phyloP scores from a whole-genome alignment of 345 rosid genomes.

The Moricandia arvensis region DNA sequence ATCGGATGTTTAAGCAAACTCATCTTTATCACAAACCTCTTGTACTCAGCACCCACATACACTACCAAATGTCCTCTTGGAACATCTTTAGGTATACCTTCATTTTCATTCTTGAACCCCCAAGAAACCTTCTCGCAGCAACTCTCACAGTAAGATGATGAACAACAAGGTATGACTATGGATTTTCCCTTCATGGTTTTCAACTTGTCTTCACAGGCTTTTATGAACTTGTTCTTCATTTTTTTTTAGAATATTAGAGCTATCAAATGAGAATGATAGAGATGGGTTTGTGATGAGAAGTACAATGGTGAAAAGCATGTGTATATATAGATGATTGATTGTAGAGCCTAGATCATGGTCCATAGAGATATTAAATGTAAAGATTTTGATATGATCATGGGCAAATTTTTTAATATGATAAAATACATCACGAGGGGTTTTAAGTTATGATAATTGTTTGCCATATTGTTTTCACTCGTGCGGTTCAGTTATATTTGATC shows the following conservation, averaged over 20 bases:
- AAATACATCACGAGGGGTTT: constrained; percentile 23
- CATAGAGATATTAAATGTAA: constrained; percentile 45
- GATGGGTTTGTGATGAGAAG: constrained; percentile 26
- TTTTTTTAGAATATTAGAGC: no score
- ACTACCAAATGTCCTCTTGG: constrained; percentile 86
- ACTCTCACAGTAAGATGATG: constrained; percentile 43
- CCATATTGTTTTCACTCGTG: constrained; percentile 35
- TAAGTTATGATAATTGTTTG: constrained; percentile 21
- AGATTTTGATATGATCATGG: constrained; percentile 41
- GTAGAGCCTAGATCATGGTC: constrained; percentile 20
- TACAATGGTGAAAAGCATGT: constrained; percentile 29
- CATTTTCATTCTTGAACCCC: constrained; percentile 44
- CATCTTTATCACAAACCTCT: constrained; percentile 71
- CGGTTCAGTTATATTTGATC: constrained; percentile 35
- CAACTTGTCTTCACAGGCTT: constrained; percentile 49
- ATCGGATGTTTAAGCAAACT: constrained; percentile 71
- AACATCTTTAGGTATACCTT: constrained; percentile 69
- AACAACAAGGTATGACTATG: constrained; percentile 47
- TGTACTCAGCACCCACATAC: constrained; percentile 67
- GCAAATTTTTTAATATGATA: constrained; percentile 20
- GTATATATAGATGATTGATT: constrained; percentile 36
- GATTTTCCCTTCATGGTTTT: constrained; percentile 51
- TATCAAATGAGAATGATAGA: constrained; percentile 3
- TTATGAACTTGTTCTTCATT: constrained; percentile 48
- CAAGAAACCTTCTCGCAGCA: constrained; percentile 50